Conservation (phyloP, 2,329 filamentous ascomycete species). For the Capronia coronata region DNA sequence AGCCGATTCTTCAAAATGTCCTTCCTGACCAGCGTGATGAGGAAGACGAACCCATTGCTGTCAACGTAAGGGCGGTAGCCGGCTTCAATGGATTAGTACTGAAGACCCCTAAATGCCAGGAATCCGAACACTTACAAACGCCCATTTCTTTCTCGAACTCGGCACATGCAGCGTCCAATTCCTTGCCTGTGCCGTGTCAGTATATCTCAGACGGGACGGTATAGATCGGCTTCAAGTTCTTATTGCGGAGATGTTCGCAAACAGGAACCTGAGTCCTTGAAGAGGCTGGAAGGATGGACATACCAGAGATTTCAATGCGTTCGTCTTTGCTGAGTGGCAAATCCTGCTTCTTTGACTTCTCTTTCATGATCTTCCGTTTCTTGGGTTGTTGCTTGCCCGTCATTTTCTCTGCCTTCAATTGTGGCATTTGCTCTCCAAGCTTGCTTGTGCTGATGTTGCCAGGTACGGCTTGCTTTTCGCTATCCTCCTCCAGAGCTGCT, state of each 20-base stretch:
- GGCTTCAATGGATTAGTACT: slow-evolving; percentile 35
- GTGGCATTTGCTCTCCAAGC: background rate
- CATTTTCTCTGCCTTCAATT: background rate
- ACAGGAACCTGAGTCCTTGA: no score
- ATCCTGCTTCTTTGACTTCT: background rate
- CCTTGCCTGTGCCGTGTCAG: slow-evolving; percentile 19
- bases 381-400: background rate
- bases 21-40: slow-evolving; percentile 53
- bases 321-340: slow-evolving; percentile 3
- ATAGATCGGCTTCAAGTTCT: background rate
- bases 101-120: background rate
- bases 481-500: background rate
- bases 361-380: background rate
- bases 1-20: slow-evolving; percentile 45
- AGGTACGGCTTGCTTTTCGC: background rate
- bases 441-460: background rate
- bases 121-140: slow-evolving; percentile 16
- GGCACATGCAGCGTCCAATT: slow-evolving; percentile 24
- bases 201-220: background rate
- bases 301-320: slow-evolving; percentile 14
- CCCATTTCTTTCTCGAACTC: slow-evolving; percentile 26
- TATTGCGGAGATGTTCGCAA: no score
- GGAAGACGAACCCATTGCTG: slow-evolving; percentile 55
- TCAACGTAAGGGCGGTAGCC: slow-evolving; percentile 63
- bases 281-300: no score